phyloP scores from a whole-genome alignment of 371 early-diverging fungal species.

The Apophysomyces elegans region DNA sequence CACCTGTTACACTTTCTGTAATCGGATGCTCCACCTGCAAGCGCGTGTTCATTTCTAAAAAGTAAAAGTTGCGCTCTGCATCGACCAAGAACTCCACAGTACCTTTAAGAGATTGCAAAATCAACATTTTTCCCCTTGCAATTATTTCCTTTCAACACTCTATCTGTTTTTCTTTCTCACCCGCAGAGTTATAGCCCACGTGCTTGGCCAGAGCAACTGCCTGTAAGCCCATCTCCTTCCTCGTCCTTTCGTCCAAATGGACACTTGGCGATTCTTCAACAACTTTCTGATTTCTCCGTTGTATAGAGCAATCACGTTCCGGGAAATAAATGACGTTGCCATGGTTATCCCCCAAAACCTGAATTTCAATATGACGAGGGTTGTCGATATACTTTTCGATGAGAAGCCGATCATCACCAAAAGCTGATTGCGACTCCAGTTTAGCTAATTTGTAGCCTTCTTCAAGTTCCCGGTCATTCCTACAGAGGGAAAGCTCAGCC shows the following conservation, averaged over 20 bases:
- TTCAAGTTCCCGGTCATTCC: slow-evolving; percentile 66
- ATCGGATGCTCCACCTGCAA: slow-evolving; percentile 98
- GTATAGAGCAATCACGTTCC: slow-evolving; percentile 92
- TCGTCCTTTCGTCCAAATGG: slow-evolving; percentile 63
- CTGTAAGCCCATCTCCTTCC: slow-evolving; percentile 83
- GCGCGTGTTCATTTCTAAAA: slow-evolving; percentile 90
- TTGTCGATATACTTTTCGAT: slow-evolving; percentile 91
- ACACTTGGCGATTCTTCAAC: slow-evolving; percentile 81
- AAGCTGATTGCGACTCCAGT: slow-evolving; percentile 81
- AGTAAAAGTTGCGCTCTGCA: slow-evolving; percentile 74
- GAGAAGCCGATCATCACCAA: slow-evolving; percentile 86
- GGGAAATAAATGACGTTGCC: slow-evolving; percentile 84
- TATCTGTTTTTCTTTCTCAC: slow-evolving; percentile 32
- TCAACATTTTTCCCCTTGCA: neutral
- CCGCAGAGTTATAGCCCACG: slow-evolving; percentile 84
- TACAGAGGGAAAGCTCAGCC: slow-evolving; percentile 13
- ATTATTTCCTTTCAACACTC: neutral
- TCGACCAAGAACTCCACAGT: slow-evolving; percentile 83
- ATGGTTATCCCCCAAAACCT: slow-evolving; percentile 77
- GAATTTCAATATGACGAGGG: slow-evolving; percentile 87
- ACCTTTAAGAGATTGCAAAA: slow-evolving; percentile 20
- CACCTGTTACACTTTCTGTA: slow-evolving; percentile 91
- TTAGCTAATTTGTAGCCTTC: slow-evolving; percentile 84
- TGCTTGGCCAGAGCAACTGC: slow-evolving; percentile 81
- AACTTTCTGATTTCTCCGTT: slow-evolving; percentile 90